phyloP scores from a whole-genome alignment of 352 stramenopile species.

The Phytopythium montanum region DNA sequence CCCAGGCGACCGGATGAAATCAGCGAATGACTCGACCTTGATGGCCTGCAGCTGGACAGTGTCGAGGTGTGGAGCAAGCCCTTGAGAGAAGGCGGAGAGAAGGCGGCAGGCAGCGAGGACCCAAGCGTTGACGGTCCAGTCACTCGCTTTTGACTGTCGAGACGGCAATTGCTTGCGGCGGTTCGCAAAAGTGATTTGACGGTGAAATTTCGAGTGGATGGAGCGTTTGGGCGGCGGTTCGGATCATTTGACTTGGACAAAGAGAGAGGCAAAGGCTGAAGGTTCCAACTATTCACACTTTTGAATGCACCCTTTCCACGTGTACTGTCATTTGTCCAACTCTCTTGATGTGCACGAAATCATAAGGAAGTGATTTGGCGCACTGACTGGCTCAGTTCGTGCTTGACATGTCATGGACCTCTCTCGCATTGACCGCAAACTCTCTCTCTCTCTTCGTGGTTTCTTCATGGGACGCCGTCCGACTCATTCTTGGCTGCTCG shows the following conservation, averaged over 20 bases:
- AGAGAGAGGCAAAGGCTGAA: neutral
- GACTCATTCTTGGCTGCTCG: too few relatives aligned
- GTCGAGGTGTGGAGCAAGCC: neutral
- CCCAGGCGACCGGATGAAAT: neutral
- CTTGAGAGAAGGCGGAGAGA: neutral
- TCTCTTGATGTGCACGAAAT: neutral
- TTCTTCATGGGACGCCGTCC: too few relatives aligned
- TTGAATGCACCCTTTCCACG: neutral
- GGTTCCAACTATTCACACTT: neutral
- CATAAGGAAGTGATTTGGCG: neutral
- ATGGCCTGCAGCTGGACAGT: neutral
- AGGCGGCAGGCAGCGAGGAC: neutral
- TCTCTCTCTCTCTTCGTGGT: too few relatives aligned
- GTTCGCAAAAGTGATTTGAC: too few relatives aligned
- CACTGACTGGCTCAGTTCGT: neutral
- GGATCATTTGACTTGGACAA: too few relatives aligned
- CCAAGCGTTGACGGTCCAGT: too few relatives aligned
- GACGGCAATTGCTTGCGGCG: neutral
- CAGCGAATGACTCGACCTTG: neutral
- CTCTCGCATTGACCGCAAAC: too few relatives aligned
- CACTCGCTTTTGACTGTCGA: neutral
- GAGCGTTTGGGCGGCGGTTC: neutral
- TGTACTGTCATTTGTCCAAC: neutral
- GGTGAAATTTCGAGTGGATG: neutral
- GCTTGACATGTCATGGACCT: neutral